Conservation (phyloP, 2,329 filamentous ascomycete species). For the Cladosporium halotolerans region DNA sequence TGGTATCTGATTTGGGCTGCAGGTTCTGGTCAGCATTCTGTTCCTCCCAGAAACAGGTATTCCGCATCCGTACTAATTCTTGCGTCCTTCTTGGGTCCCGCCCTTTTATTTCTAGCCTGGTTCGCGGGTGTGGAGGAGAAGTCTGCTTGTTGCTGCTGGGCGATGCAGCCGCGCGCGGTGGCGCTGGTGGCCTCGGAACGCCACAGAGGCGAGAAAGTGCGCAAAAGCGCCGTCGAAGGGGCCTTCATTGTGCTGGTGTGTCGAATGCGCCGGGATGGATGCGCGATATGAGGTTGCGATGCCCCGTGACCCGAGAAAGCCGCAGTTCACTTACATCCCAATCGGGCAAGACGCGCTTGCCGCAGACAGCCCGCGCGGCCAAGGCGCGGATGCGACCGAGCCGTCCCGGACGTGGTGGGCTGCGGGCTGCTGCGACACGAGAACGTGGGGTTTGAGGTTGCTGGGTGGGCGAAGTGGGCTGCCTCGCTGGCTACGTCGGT, state of each 20-base stretch:
- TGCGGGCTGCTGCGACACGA: too few relatives aligned
- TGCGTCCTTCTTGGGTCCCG: constrained; percentile 28
- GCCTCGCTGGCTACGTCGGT: not conserved
- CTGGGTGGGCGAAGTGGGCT: not conserved
- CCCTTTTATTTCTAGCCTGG: constrained; percentile 35
- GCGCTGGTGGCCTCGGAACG: constrained; percentile 14
- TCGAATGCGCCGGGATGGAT: not conserved
- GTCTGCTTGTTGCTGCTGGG: constrained; percentile 21
- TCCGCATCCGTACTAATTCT: constrained; percentile 24
- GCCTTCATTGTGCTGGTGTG: constrained; percentile 18
- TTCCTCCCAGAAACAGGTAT: not conserved
- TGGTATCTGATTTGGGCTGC: constrained; percentile 62
- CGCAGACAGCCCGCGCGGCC: not conserved
- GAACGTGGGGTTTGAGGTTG: not conserved
- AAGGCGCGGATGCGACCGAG: too few relatives aligned
- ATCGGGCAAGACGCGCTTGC: not conserved
- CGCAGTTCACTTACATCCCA: not conserved
- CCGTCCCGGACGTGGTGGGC: too few relatives aligned
- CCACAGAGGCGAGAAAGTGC: constrained; percentile 22
- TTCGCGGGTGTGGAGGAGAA: constrained; percentile 33
- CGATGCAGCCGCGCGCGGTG: constrained; percentile 22
- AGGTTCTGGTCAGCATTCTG: constrained; percentile 11
- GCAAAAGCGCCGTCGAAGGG: constrained; percentile 24
- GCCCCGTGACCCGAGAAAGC: constrained; percentile 1
- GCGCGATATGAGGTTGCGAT: not conserved